Base-by-base conservation (phyloP, 2,329 filamentous ascomycete species). In the Cordyceps sp. region DNA sequence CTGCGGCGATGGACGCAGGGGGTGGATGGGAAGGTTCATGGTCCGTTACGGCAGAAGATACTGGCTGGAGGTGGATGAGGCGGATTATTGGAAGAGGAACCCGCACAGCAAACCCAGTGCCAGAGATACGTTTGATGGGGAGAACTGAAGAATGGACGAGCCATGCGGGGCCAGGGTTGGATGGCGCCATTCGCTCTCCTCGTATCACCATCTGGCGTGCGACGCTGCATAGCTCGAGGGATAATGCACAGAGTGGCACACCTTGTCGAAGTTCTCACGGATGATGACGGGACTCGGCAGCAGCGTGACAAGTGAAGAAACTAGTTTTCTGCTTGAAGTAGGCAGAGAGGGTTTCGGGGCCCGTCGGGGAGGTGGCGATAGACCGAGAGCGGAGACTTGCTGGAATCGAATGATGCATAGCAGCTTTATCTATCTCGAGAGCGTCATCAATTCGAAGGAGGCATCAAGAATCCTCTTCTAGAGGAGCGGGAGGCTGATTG, bases 1-100 rank as follows among this genome's bases (percentile, higher is more conserved):
- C n/a, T 75, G 82, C 34, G 83, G 84, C 10, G 66, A 78, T 38
- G 85, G 85, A 14, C 85, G 80, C 71, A 69, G 68, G 50, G 86
- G 85, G 22, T 75, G 72, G 45, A 47, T 92, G 10, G 86, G 85
- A n/a, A 68, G 86, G 32, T 48, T 69, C 21, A 81, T 94, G 80
- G 65, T 93, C 19, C 66, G 66, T 9, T 62, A 83, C 17, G 79
- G 79, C 25, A 70, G 69, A 41, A 66, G 64, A 35, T 94, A 92
- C 58, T 94, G 86, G 85, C 61, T 93, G 13, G 80, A 79, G 37
- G 71, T 71, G 33, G 57, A 71, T 35, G 70, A 69, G 36, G 63
- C 72, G 39, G 67, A 75, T 30, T 73, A 74, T 37, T 90, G 81
- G 81, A 67, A 76, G 45, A 64, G 68, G 29, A 68, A 64, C 9